Conservation (phyloP, 2,329 filamentous ascomycete genomes). For the Monilinia laxa region DNA sequence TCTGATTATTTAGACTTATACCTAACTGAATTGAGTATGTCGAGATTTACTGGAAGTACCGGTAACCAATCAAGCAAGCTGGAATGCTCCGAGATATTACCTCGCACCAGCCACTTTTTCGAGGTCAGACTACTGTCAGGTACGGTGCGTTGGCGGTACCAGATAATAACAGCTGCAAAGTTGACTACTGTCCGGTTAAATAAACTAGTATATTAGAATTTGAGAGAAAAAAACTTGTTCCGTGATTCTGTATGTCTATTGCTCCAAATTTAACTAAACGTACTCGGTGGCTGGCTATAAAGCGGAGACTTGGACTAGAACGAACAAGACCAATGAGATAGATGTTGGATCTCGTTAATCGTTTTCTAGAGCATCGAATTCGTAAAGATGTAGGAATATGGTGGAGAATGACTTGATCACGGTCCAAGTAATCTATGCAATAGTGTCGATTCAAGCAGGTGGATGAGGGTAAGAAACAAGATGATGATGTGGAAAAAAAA, state of each 20-base stretch:
- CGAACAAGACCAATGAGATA: slow-evolving; percentile 12
- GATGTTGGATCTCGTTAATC: neutral
- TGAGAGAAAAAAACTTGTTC: slow-evolving; percentile 20
- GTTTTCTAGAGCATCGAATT: slow-evolving; percentile 1
- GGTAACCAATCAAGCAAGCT: slow-evolving; percentile 18
- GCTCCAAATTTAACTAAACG: slow-evolving; percentile 10
- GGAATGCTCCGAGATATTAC: slow-evolving; percentile 31
- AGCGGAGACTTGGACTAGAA: slow-evolving; percentile 17
- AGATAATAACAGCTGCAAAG: slow-evolving; percentile 5
- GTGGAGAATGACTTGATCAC: slow-evolving; percentile 13
- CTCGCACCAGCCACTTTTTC: slow-evolving; percentile 19
- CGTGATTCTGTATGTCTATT: slow-evolving; percentile 1
- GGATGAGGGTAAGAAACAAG: slow-evolving; percentile 7
- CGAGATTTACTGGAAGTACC: slow-evolving; percentile 16
- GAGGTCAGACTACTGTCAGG: slow-evolving; percentile 31
- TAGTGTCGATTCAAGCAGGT: slow-evolving; percentile 1
- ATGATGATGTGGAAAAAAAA: slow-evolving; percentile 6
- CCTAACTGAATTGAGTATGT: slow-evolving; percentile 13
- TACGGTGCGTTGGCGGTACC: slow-evolving; percentile 22
- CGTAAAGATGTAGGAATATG: neutral
- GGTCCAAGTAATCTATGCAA: slow-evolving; percentile 19
- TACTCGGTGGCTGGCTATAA: slow-evolving; percentile 20
- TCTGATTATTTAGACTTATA: neutral
- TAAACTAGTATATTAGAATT: slow-evolving; percentile 4
- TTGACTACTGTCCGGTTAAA: neutral